Percentiles rank a stretch among this genome's conserved stretches.
phyloP scores from a whole-genome alignment of 2,329 filamentous ascomycete genomes.

The Pseudogymnoascus sp. region DNA sequence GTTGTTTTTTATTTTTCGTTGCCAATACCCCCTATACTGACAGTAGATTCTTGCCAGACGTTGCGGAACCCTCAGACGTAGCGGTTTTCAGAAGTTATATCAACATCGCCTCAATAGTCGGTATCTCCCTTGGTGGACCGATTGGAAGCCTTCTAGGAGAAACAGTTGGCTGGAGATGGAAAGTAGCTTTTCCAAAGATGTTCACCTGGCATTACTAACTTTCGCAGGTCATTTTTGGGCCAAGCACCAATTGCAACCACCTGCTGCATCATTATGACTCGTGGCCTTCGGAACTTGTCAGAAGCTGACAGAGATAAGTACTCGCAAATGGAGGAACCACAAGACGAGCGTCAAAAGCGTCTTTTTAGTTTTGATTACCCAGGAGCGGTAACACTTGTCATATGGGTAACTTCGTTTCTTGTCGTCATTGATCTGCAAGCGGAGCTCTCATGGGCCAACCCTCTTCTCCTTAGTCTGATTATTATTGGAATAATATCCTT shows the following conservation, averaged over 20 bases:
- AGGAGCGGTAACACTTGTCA: neutral
- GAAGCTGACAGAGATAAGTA: neutral
- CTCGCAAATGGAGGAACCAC: constrained; percentile 1
- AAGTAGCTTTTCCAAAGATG: neutral
- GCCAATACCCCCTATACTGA: neutral
- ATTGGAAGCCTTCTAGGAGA: neutral
- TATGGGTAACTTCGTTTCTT: neutral
- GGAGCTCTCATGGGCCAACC: constrained; percentile 15
- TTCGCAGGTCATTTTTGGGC: neutral
- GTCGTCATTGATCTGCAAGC: neutral
- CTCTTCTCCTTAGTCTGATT: constrained; percentile 12
- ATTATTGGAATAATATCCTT: constrained; percentile 12
- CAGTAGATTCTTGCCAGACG: neutral
- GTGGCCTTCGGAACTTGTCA: neutral
- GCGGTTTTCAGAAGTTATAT: neutral
- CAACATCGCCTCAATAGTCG: neutral
- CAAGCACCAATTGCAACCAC: neutral
- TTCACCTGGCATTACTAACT: neutral
- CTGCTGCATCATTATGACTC: neutral
- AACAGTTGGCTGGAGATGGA: neutral
- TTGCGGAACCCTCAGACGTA: neutral
- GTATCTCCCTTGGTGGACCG: neutral
- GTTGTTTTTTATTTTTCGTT: neutral
- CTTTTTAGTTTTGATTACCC: neutral
- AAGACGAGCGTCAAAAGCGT: neutral